phyloP scores from a whole-genome alignment of 2,329 filamentous ascomycete species.

The Tolypocladium pustulatum region DNA sequence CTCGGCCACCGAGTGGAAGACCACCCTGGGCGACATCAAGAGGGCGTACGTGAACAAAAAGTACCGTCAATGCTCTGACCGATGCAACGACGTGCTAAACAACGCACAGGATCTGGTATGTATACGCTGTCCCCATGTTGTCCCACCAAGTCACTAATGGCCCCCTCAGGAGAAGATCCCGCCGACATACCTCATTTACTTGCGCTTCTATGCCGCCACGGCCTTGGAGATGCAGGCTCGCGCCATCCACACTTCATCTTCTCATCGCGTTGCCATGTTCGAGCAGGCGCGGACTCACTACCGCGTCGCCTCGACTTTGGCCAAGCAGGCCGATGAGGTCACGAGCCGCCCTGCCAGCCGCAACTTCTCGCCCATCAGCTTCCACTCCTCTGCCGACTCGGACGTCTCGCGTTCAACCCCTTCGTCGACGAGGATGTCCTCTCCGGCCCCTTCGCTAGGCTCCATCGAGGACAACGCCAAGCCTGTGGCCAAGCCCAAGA shows the following conservation, averaged over 20 bases:
- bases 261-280: slow-evolving; percentile 36
- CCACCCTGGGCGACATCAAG: slow-evolving; percentile 41
- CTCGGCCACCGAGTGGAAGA: slow-evolving; percentile 39
- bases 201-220: slow-evolving; percentile 53
- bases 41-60: slow-evolving; percentile 37
- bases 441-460: slow-evolving; percentile 30
- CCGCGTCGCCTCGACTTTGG: slow-evolving; percentile 33
- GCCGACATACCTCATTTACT: slow-evolving; percentile 45
- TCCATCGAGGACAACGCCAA: slow-evolving; percentile 6
- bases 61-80: slow-evolving; percentile 41
- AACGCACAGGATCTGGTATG: slow-evolving; percentile 34
- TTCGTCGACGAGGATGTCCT: slow-evolving; percentile 34
- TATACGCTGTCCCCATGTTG: slow-evolving; percentile 1
- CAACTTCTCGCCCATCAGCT: slow-evolving; percentile 25
- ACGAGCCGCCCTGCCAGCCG: slow-evolving; percentile 28
- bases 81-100: slow-evolving; percentile 42
- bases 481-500: slow-evolving; percentile 20
- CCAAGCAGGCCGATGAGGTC: slow-evolving; percentile 32
- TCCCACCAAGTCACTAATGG: background rate
- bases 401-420: slow-evolving; percentile 32
- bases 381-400: slow-evolving; percentile 36
- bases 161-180: slow-evolving; percentile 28
- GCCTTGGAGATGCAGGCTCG: slow-evolving; percentile 47
- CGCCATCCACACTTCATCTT: slow-evolving; percentile 32
- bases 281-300: slow-evolving; percentile 43